phyloP scores from a whole-genome alignment of 148 eudicot species.

The Chenopodium quinoa region DNA sequence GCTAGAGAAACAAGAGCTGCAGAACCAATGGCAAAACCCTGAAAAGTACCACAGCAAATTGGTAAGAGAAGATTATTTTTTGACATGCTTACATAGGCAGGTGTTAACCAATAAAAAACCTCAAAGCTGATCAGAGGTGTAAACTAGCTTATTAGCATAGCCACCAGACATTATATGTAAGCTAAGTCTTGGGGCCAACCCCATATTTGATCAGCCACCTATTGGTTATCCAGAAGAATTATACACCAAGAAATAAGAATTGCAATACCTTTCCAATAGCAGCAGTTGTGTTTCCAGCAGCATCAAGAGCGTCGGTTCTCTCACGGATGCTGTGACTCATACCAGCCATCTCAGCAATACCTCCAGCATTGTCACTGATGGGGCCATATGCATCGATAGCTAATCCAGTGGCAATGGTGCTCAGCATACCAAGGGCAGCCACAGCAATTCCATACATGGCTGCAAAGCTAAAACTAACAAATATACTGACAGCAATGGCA shows the following conservation, averaged over 20 bases:
- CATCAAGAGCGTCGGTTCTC: constrained; percentile 96
- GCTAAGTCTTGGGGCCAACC: background rate
- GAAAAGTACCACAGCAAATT: background rate
- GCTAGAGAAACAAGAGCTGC: constrained; percentile 95
- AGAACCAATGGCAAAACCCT: constrained; percentile 95
- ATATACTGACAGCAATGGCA: constrained; percentile 80
- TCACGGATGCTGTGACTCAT: constrained; percentile 90
- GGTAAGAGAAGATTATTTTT: background rate
- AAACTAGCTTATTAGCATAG: background rate
- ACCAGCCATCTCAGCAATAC: constrained; percentile 97
- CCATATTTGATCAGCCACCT: background rate
- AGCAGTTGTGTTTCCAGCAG: constrained; percentile 95
- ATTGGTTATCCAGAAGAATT: background rate
- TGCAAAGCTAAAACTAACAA: constrained; percentile 79
- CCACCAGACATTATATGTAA: background rate
- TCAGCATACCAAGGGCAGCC: constrained; percentile 92
- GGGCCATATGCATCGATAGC: constrained; percentile 97
- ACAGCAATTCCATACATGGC: constrained; percentile 94
- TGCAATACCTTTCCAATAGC: constrained; percentile 79
- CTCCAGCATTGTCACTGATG: constrained; percentile 96
- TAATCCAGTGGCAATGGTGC: constrained; percentile 89
- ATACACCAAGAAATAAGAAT: background rate
- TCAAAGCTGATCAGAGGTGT: background rate
- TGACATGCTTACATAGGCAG: background rate
- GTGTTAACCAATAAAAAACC: background rate